Base-by-base conservation (phyloP, 345 rosid species). In the Arabidopsis suecica region DNA sequence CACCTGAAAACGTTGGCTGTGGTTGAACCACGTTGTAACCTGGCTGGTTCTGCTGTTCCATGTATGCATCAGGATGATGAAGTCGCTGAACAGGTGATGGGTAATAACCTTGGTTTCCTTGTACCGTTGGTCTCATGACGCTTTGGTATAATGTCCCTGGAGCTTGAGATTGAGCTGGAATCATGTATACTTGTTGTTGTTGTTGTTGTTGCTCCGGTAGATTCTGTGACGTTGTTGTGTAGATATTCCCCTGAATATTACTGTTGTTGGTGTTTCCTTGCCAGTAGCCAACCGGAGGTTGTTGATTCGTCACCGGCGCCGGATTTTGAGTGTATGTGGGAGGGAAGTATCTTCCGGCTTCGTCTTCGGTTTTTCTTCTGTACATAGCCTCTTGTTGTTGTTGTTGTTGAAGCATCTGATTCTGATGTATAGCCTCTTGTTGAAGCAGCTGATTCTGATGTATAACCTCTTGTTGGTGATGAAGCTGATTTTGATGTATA, bases 21-120 rank as follows among this genome's bases (percentile, higher is more conserved):
- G 63, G 68, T 83, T 34, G 86, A 80, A 78, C 83, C 83, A 93
- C 62, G 82, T 81, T 89, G 86, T 87, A 91, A 14, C 89, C 38
- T 38, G 53, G 82, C 48, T 83, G 93, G 25, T 84, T 36, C 65
- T 77, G 86, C 42, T 87, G 97, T 47, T 91, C 97, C 69, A 93
- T 74, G 88, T 88, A 91, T 37, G 84, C 85, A 32, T 91, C 96
- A 1, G 83, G 83, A 32, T 84, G 82, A 34, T 55, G 63, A 12
- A 87, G 57, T 67, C 96, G 76, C 65, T 90, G 98, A 68, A 86
- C 81, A 69, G 82, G 65, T 65, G 82, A 61, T 65, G 73, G 77
- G 79, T 87, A 94, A 84, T 91, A 91, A 7, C 88, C 86, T 77
- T 89, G 95, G 84, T 84, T 83, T 9, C 85, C 59, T 70, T 86